A percentile compares a stretch with the other conserved stretches of the same genome.
Conservation (phyloP, 148 eudicot species). For the Persicaria maculosa region DNA sequence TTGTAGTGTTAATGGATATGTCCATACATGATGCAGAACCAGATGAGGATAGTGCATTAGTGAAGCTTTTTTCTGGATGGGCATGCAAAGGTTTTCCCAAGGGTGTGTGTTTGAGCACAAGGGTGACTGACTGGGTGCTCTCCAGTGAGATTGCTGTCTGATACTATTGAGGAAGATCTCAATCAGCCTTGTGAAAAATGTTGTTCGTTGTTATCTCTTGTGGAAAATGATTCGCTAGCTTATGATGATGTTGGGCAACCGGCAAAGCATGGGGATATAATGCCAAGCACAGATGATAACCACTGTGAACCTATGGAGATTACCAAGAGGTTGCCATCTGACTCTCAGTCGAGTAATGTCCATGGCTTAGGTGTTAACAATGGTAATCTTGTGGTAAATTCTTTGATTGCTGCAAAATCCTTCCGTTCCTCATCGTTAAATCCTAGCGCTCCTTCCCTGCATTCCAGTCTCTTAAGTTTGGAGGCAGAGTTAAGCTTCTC, state of each 20-base stretch:
- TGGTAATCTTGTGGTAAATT: conserved; percentile 37
- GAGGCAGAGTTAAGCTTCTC: conserved; percentile 56
- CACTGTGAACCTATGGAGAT: conserved; percentile 22
- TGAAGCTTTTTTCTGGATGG: conserved; percentile 93
- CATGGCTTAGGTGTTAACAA: conserved; percentile 78
- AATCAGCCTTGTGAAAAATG: conserved; percentile 30
- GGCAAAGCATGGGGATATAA: conserved; percentile 30
- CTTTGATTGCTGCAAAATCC: conserved; percentile 68
- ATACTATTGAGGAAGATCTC: conserved; percentile 29
- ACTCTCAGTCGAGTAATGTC: conserved; percentile 71
- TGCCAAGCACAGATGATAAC: conserved; percentile 20
- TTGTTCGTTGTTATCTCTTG: conserved; percentile 18
- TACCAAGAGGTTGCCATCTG: conserved; percentile 24
- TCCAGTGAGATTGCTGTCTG: conserved; percentile 39
- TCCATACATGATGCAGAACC: conserved; percentile 51
- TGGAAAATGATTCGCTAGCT: conserved; percentile 18
- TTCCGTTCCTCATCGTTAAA: conserved; percentile 70
- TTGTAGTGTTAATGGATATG: not conserved
- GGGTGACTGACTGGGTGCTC: conserved; percentile 51
- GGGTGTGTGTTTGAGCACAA: conserved; percentile 56
- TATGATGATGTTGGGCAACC: conserved; percentile 28
- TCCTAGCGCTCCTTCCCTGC: conserved; percentile 76
- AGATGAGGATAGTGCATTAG: conserved; percentile 60
- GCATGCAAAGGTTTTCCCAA: conserved; percentile 77
- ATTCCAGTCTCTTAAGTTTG: conserved; percentile 88